Evolutionary conservation across 306 rosid species (phyloP), one percentile per base, ranked within the genome.

Genomic region (Carpinus fangiana): DNA sequence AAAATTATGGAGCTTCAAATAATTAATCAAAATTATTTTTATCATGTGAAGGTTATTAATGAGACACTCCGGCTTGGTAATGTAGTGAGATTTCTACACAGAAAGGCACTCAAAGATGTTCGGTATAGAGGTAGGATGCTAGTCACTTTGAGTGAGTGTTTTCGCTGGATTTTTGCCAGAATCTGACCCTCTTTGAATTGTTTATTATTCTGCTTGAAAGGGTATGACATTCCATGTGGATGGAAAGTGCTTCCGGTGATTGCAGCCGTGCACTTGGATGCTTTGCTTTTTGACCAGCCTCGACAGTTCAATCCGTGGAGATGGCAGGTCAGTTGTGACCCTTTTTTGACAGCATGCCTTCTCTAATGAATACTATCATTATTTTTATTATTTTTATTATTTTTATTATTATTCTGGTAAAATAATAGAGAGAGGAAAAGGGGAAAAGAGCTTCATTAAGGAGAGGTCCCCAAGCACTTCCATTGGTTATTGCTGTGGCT

Each of bases 181-280:
- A 67, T 18, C 72, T 66, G 50, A 18, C 72, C 72, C 51, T 48
- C 12, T 17, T 64, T 17, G 26, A n/a, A 28, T 73, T 72, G 73
- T 66, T 79, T 76, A 72, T 81, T 54, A 4, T 62, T 65, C 75
- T 73, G 70, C 59, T 81, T 73, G 77, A 80, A 92, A 96, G 98
- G 98, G 54, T 96, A 93, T 84, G 96, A 93, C 87, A 93, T 96
- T 91, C 99, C 99, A 86, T 82, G 97, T 89, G 99, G 99, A 56
- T 96, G 99, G 99, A 93, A 96, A 96, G 98, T 96, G 87, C 99
- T 96, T 57, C 99, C 99, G 76, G 99, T 96, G 53, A 90, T 96
- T 70, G 85, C 98, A 83, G 98, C 99, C 71, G 92, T 82, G 90
- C 99, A 96, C 89, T 76, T 96, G 88, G 98, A 96, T 88, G 88